Evolutionary conservation across 345 rosid species (phyloP), one percentile per base, ranked within the genome.

Genomic region (Citrus australasica): DNA sequence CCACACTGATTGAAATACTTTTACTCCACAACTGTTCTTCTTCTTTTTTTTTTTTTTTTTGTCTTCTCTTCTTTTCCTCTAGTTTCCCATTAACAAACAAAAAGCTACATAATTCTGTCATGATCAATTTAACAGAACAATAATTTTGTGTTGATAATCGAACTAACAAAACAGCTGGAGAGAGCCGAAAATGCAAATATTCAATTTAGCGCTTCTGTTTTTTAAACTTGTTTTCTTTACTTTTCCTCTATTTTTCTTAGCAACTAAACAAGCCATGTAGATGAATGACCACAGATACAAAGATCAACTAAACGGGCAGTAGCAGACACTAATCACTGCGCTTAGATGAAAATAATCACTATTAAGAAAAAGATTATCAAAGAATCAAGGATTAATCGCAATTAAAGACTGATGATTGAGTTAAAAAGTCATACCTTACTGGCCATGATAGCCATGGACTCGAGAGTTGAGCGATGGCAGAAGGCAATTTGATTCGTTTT

Each of bases 231-330:
- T 3, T 30, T 13, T n/a, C 24, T 51, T 42, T 78, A 19, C 2
- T n/a, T 33, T 64, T 71, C 59, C 78, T 28, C 38, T 24, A 10
- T 9, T 73, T 82, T 60, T 74, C 72, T 74, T 65, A 24, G 72
- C 75, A 73, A 38, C 42, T 8, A 38, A 7, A 38, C 42, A 38
- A 38, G 9, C 42, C 42, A 38, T 38, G 42, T 48, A 14, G 55
- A 48, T 17, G 17, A 51, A 48, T 17, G 17, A 51, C 24, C 37
- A 19, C 8, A 63, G 7, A 9, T 24, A 33, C 56, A 27, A 14
- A 33, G 73, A 53, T 33, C 21, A 67, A 53, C 11, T 51, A 33
- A 13, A 55, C 35, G 37, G 2, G n/a, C 65, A 35, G 25, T 67
- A 16, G 21, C 60, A 21, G 4, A 55, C 22, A 71, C 8, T 3